A percentile compares a stretch with the other conserved stretches of the same genome.
Evolutionary conservation across 495 filamentous ascomycete species (phyloP).

Genomic region (Annulohypoxylon moriforme): DNA sequence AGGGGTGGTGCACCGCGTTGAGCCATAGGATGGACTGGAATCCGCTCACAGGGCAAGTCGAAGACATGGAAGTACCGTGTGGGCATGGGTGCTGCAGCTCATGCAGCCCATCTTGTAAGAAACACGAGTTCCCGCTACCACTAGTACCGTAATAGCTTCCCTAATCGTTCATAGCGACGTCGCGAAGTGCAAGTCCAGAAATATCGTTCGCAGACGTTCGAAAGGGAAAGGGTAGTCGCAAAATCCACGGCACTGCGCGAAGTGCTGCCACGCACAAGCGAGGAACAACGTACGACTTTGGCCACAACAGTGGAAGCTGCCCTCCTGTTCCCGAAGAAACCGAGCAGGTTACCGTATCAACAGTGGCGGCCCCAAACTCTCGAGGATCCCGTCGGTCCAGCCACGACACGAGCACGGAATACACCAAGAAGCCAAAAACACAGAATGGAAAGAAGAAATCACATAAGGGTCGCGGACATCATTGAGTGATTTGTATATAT

Average conservation of each 20-base stretch:
- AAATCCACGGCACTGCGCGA: conserved; percentile 36
- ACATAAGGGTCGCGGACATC: conserved; percentile 44
- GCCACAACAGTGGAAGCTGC: conserved; percentile 37
- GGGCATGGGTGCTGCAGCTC: conserved; percentile 57
- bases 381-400: conserved; percentile 37
- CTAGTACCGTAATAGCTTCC: conserved; percentile 1
- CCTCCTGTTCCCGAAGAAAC: conserved; percentile 40
- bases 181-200: conserved; percentile 44
- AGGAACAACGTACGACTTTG: conserved; percentile 39
- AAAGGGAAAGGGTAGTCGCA: conserved; percentile 45
- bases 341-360: conserved; percentile 37
- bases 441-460: conserved; percentile 46
- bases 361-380: conserved; percentile 28
- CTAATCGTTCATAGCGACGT: conserved; percentile 37
- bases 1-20: conserved; percentile 55
- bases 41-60: conserved; percentile 47
- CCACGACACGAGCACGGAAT: conserved; percentile 42
- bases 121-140: neutral
- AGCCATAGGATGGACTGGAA: conserved; percentile 50
- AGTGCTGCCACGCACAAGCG: conserved; percentile 38
- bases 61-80: conserved; percentile 53
- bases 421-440: conserved; percentile 45
- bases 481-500: conserved; percentile 33
- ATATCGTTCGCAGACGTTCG: conserved; percentile 46
- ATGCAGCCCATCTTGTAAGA: conserved; percentile 52